Conservation (phyloP, 148 eudicot species). For the Nepenthes mirabilis region DNA sequence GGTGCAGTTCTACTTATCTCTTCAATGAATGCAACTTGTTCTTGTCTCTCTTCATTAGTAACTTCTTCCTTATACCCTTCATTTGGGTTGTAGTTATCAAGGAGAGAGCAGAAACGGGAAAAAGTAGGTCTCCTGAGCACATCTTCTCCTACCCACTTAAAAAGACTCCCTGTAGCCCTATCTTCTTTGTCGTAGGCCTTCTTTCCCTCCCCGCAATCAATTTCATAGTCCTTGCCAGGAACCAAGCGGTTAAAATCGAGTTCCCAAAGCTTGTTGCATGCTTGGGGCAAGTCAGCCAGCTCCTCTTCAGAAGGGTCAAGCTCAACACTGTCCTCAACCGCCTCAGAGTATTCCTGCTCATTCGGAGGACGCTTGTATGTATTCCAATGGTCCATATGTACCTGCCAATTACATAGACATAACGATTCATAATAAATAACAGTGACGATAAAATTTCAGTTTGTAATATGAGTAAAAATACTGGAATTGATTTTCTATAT, state of each 20-base stretch:
- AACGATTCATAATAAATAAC: too few relatives aligned
- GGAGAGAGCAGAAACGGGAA: constrained; percentile 78
- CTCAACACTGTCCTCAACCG: constrained; percentile 27
- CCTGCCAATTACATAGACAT: constrained; percentile 20
- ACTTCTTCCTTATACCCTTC: constrained; percentile 69
- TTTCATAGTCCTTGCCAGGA: constrained; percentile 75
- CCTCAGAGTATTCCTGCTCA: constrained; percentile 68
- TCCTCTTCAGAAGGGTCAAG: constrained; percentile 62
- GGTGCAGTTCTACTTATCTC: constrained; percentile 97
- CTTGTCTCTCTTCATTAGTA: constrained; percentile 71
- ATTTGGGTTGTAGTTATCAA: constrained; percentile 91
- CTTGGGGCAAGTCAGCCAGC: constrained; percentile 56
- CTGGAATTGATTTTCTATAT: too few relatives aligned
- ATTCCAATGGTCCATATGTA: constrained; percentile 54
- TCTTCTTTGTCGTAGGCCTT: constrained; percentile 67
- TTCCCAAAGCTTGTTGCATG: constrained; percentile 91
- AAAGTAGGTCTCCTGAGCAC: constrained; percentile 55
- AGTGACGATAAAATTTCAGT: background rate
- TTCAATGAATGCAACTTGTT: constrained; percentile 79
- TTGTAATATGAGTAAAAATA: background rate
- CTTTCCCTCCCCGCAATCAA: constrained; percentile 89
- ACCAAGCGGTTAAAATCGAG: constrained; percentile 73
- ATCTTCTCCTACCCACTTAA: constrained; percentile 63
- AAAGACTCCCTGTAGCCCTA: constrained; percentile 67
- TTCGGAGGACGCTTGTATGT: constrained; percentile 52